A percentile compares a stretch with the other conserved stretches of the same genome.
These are phyloP conservation scores for Lipomyces spencermartinsiae DNA, from an alignment of 805 yeast genomes.

Conservation along the genomic window DNA sequence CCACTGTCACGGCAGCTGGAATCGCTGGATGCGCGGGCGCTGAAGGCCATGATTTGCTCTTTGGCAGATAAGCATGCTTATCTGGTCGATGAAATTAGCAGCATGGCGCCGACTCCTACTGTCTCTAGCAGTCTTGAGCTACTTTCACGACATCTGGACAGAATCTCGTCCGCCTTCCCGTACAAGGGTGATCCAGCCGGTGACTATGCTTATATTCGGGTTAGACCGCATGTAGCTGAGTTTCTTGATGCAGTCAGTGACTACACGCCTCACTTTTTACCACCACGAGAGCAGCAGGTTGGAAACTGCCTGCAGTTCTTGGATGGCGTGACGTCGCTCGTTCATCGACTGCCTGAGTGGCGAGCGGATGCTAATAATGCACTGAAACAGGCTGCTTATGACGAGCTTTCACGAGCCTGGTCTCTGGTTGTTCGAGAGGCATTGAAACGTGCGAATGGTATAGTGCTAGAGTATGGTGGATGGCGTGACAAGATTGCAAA, in stretches of 20 bases:
- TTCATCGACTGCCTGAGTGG: constrained; percentile 73
- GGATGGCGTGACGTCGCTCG: constrained; percentile 62
- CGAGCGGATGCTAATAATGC: constrained; percentile 54
- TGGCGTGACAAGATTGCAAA: constrained; percentile 52
- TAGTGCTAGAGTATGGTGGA: constrained; percentile 49
- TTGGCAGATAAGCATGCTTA: constrained; percentile 70
- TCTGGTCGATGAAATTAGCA: constrained; percentile 56
- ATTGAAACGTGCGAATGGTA: constrained; percentile 48
- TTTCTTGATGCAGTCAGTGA: constrained; percentile 75
- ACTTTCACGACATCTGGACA: constrained; percentile 54
- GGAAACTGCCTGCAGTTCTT: constrained; percentile 65
- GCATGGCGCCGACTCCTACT: constrained; percentile 63
- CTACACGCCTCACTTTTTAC: constrained; percentile 72
- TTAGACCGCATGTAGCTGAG: constrained; percentile 69
- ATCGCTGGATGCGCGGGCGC: constrained; percentile 62
- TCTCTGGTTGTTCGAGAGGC: constrained; percentile 53
- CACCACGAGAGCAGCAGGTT: constrained; percentile 67
- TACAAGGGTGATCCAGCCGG: constrained; percentile 74
- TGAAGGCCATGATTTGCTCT: constrained; percentile 59
- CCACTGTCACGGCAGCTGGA: constrained; percentile 72
- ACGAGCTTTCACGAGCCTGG: constrained; percentile 67
- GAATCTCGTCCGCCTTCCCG: constrained; percentile 62
- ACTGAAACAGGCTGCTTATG: constrained; percentile 59
- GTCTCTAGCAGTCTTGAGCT: constrained; percentile 58
- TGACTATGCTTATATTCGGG: constrained; percentile 79